phyloP scores from a whole-genome alignment of 768 basidiomycete species.

The Sarcodon aspratus region DNA sequence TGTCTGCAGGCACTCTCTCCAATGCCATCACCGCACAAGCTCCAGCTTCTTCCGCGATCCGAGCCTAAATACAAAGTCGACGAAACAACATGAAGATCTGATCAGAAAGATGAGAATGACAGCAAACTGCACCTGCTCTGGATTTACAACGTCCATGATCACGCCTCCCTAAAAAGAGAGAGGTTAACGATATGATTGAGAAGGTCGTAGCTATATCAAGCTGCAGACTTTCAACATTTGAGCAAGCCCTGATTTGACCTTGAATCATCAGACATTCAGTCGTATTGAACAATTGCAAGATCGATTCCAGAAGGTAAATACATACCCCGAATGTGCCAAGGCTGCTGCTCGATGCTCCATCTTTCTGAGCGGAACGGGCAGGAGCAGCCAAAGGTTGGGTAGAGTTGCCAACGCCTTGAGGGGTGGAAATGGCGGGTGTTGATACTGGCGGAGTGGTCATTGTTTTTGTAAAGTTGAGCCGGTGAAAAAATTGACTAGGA shows the following conservation, averaged over 20 bases:
- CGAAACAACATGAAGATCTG: constrained; percentile 1
- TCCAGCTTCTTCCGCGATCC: constrained; percentile 94
- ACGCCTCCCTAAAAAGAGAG: constrained; percentile 52
- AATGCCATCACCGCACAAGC: constrained; percentile 98
- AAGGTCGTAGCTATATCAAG: constrained; percentile 4
- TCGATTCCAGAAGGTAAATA: constrained; percentile 3
- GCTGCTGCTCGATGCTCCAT: constrained; percentile 44
- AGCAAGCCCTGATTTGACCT: constrained; percentile 91
- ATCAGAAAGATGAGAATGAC: constrained; percentile 13
- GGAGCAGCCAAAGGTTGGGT: constrained; percentile 36
- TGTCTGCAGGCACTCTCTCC: constrained; percentile 92
- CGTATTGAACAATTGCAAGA: neutral
- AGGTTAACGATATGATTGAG: constrained; percentile 1
- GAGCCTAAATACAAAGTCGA: constrained; percentile 41
- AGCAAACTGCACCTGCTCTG: constrained; percentile 40
- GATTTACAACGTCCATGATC: constrained; percentile 93
- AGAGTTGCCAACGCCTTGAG: constrained; percentile 24
- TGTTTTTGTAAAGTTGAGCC: constrained; percentile 10
- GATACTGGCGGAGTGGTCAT: constrained; percentile 12
- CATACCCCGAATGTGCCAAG: constrained; percentile 65
- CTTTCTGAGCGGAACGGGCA: constrained; percentile 31
- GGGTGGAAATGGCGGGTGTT: constrained; percentile 4
- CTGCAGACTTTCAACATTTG: constrained; percentile 85
- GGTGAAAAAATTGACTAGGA: neutral
- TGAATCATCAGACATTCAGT: constrained; percentile 4